Conservation (phyloP, 2,329 filamentous ascomycete genomes). For the Onygena corvina region DNA sequence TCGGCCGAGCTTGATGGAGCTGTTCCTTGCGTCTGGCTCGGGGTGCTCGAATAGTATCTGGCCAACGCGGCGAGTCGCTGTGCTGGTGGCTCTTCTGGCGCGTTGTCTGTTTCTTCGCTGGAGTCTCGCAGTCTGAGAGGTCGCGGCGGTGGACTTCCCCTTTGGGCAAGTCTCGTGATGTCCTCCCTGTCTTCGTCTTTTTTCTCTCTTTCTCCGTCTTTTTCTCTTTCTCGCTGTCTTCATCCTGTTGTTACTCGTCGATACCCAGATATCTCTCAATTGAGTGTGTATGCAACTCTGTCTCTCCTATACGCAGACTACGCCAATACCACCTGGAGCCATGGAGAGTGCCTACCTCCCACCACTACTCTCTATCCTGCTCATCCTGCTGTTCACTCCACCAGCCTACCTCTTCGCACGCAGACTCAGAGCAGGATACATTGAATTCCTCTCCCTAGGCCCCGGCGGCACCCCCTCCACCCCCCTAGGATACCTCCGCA, state of each 20-base stretch:
- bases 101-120: background rate
- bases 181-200: background rate
- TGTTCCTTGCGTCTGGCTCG: background rate
- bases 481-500: slow-evolving; percentile 57
- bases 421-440: slow-evolving; percentile 50
- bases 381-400: too few relatives aligned
- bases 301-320: too few relatives aligned
- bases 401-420: slow-evolving; percentile 42
- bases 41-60: background rate
- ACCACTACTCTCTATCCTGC: too few relatives aligned
- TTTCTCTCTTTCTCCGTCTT: background rate
- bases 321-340: too few relatives aligned
- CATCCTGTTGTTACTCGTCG: background rate
- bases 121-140: too few relatives aligned
- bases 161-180: background rate
- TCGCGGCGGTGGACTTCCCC: slow-evolving; percentile 1
- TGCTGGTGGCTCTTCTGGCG: background rate
- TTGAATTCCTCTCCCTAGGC: slow-evolving; percentile 62
- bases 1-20: background rate
- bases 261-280: background rate
- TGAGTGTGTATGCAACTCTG: background rate
- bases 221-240: background rate
- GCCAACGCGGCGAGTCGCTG: background rate
- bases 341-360: too few relatives aligned
- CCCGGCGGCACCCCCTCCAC: slow-evolving; percentile 71